phyloP scores from a whole-genome alignment of 495 filamentous ascomycete genomes.

The Neurospora sp. region DNA sequence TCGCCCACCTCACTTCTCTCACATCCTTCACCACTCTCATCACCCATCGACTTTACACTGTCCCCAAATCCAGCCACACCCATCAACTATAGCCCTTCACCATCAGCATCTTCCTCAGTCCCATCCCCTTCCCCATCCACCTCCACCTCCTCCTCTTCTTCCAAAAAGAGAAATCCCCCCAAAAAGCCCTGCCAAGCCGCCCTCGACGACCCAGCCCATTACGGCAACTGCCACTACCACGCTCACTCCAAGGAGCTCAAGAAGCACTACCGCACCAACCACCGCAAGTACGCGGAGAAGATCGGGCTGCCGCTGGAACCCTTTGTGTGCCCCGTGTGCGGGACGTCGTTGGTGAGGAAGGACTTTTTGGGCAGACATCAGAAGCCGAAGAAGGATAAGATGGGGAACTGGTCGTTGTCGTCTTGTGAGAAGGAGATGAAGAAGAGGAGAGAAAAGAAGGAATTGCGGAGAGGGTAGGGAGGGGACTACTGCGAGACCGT shows the following conservation, averaged over 20 bases:
- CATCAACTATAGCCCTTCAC: neutral
- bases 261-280: neutral
- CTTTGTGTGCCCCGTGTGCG: neutral
- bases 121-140: neutral
- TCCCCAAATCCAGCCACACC: neutral
- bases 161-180: accelerated
- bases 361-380: neutral
- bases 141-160: neutral
- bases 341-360: neutral
- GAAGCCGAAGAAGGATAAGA: neutral
- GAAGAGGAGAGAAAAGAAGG: no score
- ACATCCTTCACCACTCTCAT: no score
- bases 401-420: neutral
- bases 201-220: neutral
- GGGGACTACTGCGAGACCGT: neutral
- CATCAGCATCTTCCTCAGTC: neutral
- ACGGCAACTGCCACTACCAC: accelerated
- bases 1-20: no score
- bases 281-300: neutral
- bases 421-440: neutral
- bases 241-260: neutral
- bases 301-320: neutral
- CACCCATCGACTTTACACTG: no score
- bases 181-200: neutral
- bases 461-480: neutral